phyloP scores from a whole-genome alignment of 129 eudicot species.

The Solidago caesia region DNA sequence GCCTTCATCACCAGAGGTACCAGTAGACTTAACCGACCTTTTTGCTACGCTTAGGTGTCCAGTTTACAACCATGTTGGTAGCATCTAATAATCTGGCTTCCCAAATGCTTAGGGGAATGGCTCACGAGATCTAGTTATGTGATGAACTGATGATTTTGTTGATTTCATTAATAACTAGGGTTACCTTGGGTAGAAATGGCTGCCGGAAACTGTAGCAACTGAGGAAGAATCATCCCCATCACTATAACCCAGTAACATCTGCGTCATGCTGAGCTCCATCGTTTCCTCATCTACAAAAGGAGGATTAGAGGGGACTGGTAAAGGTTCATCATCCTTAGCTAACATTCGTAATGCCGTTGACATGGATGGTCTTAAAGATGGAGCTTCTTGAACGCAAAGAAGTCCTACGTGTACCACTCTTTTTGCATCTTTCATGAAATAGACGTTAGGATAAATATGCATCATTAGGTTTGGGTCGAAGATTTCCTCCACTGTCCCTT shows the following conservation, averaged over 20 bases:
- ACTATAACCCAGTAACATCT: conserved; percentile 21
- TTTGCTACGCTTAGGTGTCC: neutral
- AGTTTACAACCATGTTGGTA: neutral
- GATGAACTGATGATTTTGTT: neutral
- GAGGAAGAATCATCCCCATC: conserved; percentile 36
- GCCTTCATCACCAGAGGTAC: too few relatives aligned
- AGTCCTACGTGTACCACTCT: conserved; percentile 75
- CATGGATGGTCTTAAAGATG: conserved; percentile 72
- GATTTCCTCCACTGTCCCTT: conserved; percentile 53
- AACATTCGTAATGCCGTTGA: conserved; percentile 59
- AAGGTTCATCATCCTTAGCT: conserved; percentile 48
- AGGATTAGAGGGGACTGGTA: conserved; percentile 65
- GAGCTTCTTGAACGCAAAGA: conserved; percentile 76
- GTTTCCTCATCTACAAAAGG: conserved; percentile 69
- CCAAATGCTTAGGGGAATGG: neutral
- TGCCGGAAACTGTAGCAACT: conserved; percentile 50
- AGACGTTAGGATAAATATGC: conserved; percentile 33
- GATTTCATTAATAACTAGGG: neutral
- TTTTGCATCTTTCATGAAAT: conserved; percentile 32
- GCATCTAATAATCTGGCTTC: too few relatives aligned
- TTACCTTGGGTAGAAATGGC: conserved; percentile 57
- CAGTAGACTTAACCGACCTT: too few relatives aligned
- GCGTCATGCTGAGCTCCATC: conserved; percentile 54
- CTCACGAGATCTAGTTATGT: neutral
- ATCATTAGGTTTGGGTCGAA: conserved; percentile 64